Base-by-base conservation (phyloP, 441 rosid genomes). In the Theobroma grandiflorum region DNA sequence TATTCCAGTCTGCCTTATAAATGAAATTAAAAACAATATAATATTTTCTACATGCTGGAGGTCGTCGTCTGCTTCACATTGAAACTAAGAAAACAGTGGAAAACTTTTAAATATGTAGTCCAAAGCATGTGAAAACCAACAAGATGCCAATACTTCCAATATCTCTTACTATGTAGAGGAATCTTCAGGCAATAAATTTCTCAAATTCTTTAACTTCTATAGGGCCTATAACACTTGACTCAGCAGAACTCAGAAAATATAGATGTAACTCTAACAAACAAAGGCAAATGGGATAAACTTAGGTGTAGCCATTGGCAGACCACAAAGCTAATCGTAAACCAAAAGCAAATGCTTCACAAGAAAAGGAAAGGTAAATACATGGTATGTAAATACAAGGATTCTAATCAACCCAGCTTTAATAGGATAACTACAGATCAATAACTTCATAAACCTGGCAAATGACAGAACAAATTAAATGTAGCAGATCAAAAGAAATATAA, bases 101-200 rank as follows among this genome's bases (percentile, higher is more conserved):
- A n/a, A 72, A 35, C 31, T 52, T 43, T 14, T 50, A 53, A 70
- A 6, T 3, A 69, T 26, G 40, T 26, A 47, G 12, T 5, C 10
- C 3, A 31, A 49, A 49, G 22, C 42, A 49, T 70, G 22, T 31
- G 40, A 47, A 70, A 7, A 69, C 22, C 38, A 45, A 69, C n/a
- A 69, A 47, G 38, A 26, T 26, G 15, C 15, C 20, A 45, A 68
- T 22, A 22, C 38, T 22, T 11, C 57, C 11, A 68, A 43, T 68
- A 43, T 43, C 18, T 68, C 52, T 11, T 43, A 66, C 15, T 3
- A n/a, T 40, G n/a, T 45, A 8, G 42, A 8, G 58, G 74, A 70
- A 70, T 47, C 74, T 49, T 14, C 7, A 33, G 59, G 42, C 33
- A 71, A 20, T 26, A 68, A 68, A 68, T 68, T 68, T 68, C 18